Conservation (phyloP, 768 basidiomycete species). For the Kwoniella bestiolae region DNA sequence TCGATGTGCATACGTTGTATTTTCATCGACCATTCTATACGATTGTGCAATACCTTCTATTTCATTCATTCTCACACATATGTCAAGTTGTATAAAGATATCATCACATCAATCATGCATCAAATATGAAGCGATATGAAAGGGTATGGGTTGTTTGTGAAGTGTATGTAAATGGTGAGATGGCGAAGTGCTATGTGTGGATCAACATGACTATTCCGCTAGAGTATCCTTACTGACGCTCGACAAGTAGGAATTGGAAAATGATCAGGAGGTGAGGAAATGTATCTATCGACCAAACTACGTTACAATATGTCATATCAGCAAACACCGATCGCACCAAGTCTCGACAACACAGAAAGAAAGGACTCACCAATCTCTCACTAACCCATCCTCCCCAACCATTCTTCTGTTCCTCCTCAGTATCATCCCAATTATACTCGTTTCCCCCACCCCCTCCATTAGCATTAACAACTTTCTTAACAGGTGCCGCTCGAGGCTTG, state of each 20-base stretch:
- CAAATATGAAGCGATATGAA: neutral
- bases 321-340: neutral
- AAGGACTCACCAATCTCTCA: constrained; percentile 27
- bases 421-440: constrained; percentile 34
- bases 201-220: no score
- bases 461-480: constrained; percentile 1
- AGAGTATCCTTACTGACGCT: no score
- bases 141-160: neutral
- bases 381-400: constrained; percentile 19
- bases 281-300: no score
- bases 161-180: no score
- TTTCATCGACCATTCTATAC: no score
- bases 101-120: constrained; percentile 2
- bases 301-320: no score
- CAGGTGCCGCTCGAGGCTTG: constrained; percentile 12
- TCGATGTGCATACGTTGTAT: neutral
- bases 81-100: neutral
- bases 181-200: no score
- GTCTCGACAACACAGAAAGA: neutral
- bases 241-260: no score
- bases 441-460: constrained; percentile 2
- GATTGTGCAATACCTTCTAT: no score
- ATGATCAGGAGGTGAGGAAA: no score
- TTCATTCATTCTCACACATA: neutral
- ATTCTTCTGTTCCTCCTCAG: constrained; percentile 7